Evolutionary conservation across 129 eudicot genomes (phyloP).

Genomic region (Saussurea involucrata): DNA sequence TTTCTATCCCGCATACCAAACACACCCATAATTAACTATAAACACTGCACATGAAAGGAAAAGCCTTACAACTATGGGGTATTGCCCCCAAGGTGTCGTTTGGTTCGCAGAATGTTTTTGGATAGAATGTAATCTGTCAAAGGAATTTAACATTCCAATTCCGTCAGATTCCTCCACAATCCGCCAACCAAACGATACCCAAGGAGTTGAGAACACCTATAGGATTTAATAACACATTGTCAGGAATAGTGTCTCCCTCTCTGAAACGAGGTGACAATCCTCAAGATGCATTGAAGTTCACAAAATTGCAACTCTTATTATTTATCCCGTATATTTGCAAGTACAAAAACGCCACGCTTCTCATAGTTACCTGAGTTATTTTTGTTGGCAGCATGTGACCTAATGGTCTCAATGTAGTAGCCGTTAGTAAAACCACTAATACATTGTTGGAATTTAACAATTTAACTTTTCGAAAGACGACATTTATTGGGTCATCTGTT

Average conservation of each 20-base stretch:
- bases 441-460: neutral
- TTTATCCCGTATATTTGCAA: neutral
- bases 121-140: too few species aligned
- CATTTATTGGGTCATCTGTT: neutral
- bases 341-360: neutral
- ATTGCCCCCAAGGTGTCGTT: too few species aligned
- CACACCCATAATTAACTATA: too few species aligned
- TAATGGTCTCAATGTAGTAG: neutral
- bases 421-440: neutral
- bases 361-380: neutral
- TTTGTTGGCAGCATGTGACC: neutral
- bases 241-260: neutral
- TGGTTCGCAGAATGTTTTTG: too few species aligned
- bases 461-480: neutral
- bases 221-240: neutral
- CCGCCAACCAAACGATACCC: too few species aligned
- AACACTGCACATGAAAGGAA: too few species aligned
- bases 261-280: neutral
- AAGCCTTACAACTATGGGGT: too few species aligned
- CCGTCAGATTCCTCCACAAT: too few species aligned
- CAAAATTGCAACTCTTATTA: neutral
- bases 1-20: too few species aligned
- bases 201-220: neutral
- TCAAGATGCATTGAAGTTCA: neutral
- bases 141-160: too few species aligned